Evolutionary conservation across 345 rosid genomes (phyloP).

Genomic region (Murraya paniculata): DNA sequence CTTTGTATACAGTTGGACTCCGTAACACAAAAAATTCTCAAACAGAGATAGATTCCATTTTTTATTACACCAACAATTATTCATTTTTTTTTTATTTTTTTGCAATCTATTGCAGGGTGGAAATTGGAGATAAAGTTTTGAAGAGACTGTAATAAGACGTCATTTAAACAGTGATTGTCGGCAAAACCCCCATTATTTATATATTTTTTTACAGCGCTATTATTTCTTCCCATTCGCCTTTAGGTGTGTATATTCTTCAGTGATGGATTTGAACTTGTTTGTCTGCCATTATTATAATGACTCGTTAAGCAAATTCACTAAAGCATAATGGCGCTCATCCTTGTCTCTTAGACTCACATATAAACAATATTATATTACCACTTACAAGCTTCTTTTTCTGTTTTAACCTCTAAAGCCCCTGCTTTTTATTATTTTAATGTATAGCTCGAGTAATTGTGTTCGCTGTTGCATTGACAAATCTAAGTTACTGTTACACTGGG

Average conservation of each 20-base stretch:
- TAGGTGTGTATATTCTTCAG: neutral
- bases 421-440: constrained; percentile 8
- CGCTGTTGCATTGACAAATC: constrained; percentile 24
- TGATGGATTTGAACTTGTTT: constrained; percentile 19
- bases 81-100: too few relatives aligned
- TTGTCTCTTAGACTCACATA: constrained; percentile 16
- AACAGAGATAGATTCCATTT: too few relatives aligned
- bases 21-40: too few relatives aligned
- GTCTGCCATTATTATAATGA: constrained; percentile 31
- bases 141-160: constrained; percentile 14
- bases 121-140: too few relatives aligned
- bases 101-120: too few relatives aligned
- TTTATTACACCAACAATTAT: too few relatives aligned
- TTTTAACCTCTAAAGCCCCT: neutral
- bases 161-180: constrained; percentile 50
- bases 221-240: too few relatives aligned
- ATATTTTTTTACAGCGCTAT: neutral
- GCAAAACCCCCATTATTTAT: constrained; percentile 40
- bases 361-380: neutral
- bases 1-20: too few relatives aligned
- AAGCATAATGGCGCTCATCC: neutral
- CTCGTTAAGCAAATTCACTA: neutral
- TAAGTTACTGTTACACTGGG: neutral
- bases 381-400: neutral
- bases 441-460: constrained; percentile 16